Base-by-base conservation (phyloP, 768 basidiomycete genomes). In the Suillus subalutaceus region DNA sequence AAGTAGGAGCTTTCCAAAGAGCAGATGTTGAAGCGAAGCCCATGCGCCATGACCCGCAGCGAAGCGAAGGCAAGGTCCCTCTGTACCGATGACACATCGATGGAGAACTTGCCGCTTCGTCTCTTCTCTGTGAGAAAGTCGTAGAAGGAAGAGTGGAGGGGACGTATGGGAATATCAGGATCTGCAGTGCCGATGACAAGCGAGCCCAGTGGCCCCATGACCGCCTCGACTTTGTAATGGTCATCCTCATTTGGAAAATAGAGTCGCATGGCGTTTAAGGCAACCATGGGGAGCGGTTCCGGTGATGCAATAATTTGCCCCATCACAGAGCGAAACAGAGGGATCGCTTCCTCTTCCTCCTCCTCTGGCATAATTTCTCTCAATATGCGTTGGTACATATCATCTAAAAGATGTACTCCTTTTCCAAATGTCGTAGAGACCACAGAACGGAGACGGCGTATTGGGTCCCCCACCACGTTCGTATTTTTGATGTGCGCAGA, bases 11-110 rank as follows among this genome's bases (percentile, higher is more conserved):
- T 75, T 46, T 72, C 66, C 18, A 81, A 63, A 10, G 74, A 48
- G 68, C 75, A 78, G 16, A 82, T 79, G 63, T 81, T 79, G 70
- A 82, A 81, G 57, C 65, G 64, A 16, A 81, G 72, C 15, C 66
- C 58, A 20, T 57, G 44, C 6, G 73, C 67, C 79, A 81, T 77
- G 15, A 75, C 58, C 2, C 62, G 56, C 10, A 81, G 63, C 12
- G 70, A 76, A 20, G 69, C 67, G 10, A 63, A 44, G 5, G 73
- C 70, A 3, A 80, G 71, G 26, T 66, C 56, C 3, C 30, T 38
- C 30, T 78, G 71, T 23, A 50, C 26, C 16, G 18, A 32, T 15
- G 63, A 64, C 26, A 63, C 43, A 37, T 70, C 69, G 35, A 38
- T n/a, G n/a, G 1, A 58, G 23, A 23, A 58, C 37, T 26, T 40